Evolutionary conservation across 306 rosid genomes (phyloP).

Genomic region (Gynostemma pentaphyllum): DNA sequence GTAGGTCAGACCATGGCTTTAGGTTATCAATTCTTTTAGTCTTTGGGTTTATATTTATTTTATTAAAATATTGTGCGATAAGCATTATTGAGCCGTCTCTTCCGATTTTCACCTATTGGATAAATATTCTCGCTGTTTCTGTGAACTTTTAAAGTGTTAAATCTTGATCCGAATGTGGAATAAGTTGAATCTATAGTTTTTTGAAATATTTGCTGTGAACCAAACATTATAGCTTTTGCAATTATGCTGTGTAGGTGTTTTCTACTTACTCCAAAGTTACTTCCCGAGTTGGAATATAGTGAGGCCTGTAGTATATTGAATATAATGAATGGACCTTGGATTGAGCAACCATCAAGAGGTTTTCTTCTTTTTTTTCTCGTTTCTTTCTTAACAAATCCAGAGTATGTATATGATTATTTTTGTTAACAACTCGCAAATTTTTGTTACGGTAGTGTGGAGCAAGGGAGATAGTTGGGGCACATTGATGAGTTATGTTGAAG

Average conservation of each 20-base stretch:
- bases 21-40: no score
- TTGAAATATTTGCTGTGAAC: neutral
- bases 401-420: neutral
- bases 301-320: slow-evolving; percentile 83
- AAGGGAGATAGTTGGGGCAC: slow-evolving; percentile 66
- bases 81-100: no score
- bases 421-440: neutral
- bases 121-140: neutral
- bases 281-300: slow-evolving; percentile 74
- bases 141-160: neutral
- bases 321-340: slow-evolving; percentile 90
- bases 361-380: slow-evolving; percentile 1
- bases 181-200: neutral
- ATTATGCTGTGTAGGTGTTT: slow-evolving; percentile 59
- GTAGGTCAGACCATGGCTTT: no score
- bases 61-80: no score
- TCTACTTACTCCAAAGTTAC: slow-evolving; percentile 85
- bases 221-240: neutral
- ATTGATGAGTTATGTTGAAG: slow-evolving; percentile 32
- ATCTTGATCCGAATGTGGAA: neutral
- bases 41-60: no score
- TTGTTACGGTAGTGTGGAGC: slow-evolving; percentile 61
- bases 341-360: slow-evolving; percentile 60
- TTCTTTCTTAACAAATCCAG: neutral
- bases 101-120: no score